Base-by-base conservation (phyloP, 495 filamentous ascomycete genomes). In the Bacidia rubella region DNA sequence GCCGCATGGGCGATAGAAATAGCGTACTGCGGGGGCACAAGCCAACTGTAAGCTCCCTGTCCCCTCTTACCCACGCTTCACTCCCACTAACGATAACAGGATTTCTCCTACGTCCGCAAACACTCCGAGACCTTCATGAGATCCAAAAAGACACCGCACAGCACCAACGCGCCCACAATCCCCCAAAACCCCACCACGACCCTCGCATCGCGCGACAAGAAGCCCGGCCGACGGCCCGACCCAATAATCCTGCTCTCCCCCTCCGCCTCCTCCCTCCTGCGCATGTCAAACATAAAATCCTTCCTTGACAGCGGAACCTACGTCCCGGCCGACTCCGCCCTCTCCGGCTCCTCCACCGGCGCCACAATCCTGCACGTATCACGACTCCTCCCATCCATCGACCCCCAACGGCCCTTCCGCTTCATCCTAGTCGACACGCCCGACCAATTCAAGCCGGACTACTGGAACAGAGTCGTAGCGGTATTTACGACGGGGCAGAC, bases 231-330 rank as follows among this genome's bases (percentile, higher is more conserved):
- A 12, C 80, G 87, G 32, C 79, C 80, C 47, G 89, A 98, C 63
- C 93, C 93, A 20, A 99, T 99, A 68, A 95, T 99, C 69, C 80
- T 99, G 12, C 82, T 99, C 60, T 97, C 93, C 2, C 92, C 93
- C n/a, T 96, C 90, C 25, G 93, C 93, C 27, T 95, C 89, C 20
- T 90, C 90, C 9, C 84, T 97, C 45, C 86, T 99, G n/a, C 85
- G 87, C 66, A 88, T 96, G 83, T 82, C 86, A 21, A 99, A 99
- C 67, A 87, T 94, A 69, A 93, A 94, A 57, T 80, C 86, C 40
- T 99, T 99, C 76, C 87, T 99, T 55, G 81, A 90, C 65, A 75
- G 77, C 51, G 89, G 90, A 49, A 66, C 81, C 40, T 99, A 88
- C 68, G 74, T 85, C 2, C 85, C 89, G 1, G 77, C 87, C 1